Evolutionary conservation across 352 stramenopile species (phyloP).

Genomic region (Pythium rishiriense): DNA sequence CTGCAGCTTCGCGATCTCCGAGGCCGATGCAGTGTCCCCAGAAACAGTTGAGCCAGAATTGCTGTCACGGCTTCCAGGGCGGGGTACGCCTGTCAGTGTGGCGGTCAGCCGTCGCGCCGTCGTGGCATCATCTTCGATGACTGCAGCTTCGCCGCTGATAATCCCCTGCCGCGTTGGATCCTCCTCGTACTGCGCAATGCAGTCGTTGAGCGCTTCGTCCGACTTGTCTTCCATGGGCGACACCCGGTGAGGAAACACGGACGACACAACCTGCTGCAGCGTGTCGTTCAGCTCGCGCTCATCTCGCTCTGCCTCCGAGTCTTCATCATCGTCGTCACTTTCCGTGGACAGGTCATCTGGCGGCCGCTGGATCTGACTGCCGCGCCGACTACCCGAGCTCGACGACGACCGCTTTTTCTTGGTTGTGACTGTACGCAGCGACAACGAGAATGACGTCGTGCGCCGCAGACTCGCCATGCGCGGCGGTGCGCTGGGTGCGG

Average conservation of each 20-base stretch:
- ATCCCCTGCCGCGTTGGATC: slow-evolving; percentile 33
- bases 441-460: slow-evolving; percentile 44
- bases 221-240: slow-evolving; percentile 31
- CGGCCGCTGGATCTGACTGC: neutral
- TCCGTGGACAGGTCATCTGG: slow-evolving; percentile 52
- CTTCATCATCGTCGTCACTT: slow-evolving; percentile 41
- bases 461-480: slow-evolving; percentile 20
- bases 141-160: neutral
- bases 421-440: slow-evolving; percentile 16
- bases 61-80: neutral
- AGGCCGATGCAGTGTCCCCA: neutral
- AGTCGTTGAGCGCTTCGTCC: slow-evolving; percentile 38
- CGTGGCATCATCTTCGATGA: slow-evolving; percentile 6
- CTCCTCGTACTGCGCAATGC: slow-evolving; percentile 54
- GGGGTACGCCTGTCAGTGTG: neutral
- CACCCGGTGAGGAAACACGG: slow-evolving; percentile 42
- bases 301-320: slow-evolving; percentile 40
- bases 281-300: slow-evolving; percentile 49
- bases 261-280: slow-evolving; percentile 52
- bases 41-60: neutral
- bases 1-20: slow-evolving; percentile 47
- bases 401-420: slow-evolving; percentile 7
- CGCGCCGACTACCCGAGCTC: neutral
- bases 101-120: slow-evolving; percentile 5
- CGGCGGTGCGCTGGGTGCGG: neutral